phyloP scores from a whole-genome alignment of 1,284 basidiomycete species.

The Stereum hirsutum region DNA sequence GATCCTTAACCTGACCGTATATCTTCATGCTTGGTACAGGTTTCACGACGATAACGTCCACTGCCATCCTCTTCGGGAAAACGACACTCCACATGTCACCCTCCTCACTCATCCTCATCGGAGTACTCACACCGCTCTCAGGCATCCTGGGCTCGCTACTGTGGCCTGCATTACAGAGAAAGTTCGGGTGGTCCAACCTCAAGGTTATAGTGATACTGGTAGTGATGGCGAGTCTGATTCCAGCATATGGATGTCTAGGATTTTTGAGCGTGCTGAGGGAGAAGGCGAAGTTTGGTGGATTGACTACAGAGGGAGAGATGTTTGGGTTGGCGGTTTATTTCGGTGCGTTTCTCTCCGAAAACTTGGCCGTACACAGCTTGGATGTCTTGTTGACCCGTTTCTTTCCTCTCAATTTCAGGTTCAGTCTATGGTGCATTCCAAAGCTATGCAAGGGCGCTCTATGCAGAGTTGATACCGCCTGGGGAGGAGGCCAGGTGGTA shows the following conservation, averaged over 20 bases:
- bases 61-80: constrained; percentile 77
- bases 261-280: constrained; percentile 47
- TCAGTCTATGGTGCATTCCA: constrained; percentile 75
- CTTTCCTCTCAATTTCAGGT: constrained; percentile 35
- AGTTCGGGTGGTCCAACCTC: constrained; percentile 56
- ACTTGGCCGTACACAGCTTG: constrained; percentile 7
- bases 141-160: constrained; percentile 70
- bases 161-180: constrained; percentile 61
- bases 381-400: no score
- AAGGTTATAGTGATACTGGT: constrained; percentile 62
- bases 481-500: constrained; percentile 76
- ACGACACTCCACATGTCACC: constrained; percentile 69
- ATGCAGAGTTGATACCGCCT: constrained; percentile 68
- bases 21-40: constrained; percentile 26
- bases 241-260: constrained; percentile 76
- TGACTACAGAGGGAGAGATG: constrained; percentile 79
- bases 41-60: constrained; percentile 79
- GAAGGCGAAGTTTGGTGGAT: constrained; percentile 36
- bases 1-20: neutral
- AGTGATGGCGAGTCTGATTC: constrained; percentile 57
- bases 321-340: constrained; percentile 77
- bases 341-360: constrained; percentile 28
- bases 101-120: constrained; percentile 62
- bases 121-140: constrained; percentile 55
- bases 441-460: constrained; percentile 72